Evolutionary conservation across 2,329 filamentous ascomycete genomes (phyloP).

Genomic region (Endocalyx cinctus): DNA sequence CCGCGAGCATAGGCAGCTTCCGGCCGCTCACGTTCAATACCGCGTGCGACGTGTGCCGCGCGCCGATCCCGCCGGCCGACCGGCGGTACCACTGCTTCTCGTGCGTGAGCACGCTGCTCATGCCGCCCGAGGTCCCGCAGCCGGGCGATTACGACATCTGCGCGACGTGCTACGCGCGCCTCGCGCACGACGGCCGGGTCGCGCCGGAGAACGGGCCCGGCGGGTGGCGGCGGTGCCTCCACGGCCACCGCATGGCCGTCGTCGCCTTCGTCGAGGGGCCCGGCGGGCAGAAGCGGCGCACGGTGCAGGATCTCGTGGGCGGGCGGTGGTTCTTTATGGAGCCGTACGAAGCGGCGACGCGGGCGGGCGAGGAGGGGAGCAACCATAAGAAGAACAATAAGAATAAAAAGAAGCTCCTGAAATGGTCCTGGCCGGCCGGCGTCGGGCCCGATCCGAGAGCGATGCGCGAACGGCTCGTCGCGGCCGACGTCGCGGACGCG

Average conservation of each 20-base stretch:
- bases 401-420: too few species aligned
- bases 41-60: conserved; percentile 73
- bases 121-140: too few species aligned
- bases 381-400: too few species aligned
- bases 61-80: conserved; percentile 64
- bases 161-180: conserved; percentile 66
- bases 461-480: conserved; percentile 48
- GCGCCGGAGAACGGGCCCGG: conserved; percentile 68
- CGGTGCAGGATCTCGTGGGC: conserved; percentile 72
- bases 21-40: conserved; percentile 68
- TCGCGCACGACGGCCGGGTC: conserved; percentile 61
- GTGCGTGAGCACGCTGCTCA: conserved; percentile 58
- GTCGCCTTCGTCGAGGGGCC: conserved; percentile 68
- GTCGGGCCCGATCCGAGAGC: conserved; percentile 34
- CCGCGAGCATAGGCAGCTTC: conserved; percentile 49
- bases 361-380: conserved; percentile 18
- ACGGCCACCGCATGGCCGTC: conserved; percentile 79
- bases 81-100: conserved; percentile 75
- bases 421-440: conserved; percentile 47
- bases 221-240: conserved; percentile 79
- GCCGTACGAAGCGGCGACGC: conserved; percentile 34
- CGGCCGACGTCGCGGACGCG: conserved; percentile 44
- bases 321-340: conserved; percentile 65
- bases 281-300: conserved; percentile 61
- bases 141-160: conserved; percentile 86